Conservation (phyloP, 2,329 filamentous ascomycete species). For the Ceratocystis albifundus region DNA sequence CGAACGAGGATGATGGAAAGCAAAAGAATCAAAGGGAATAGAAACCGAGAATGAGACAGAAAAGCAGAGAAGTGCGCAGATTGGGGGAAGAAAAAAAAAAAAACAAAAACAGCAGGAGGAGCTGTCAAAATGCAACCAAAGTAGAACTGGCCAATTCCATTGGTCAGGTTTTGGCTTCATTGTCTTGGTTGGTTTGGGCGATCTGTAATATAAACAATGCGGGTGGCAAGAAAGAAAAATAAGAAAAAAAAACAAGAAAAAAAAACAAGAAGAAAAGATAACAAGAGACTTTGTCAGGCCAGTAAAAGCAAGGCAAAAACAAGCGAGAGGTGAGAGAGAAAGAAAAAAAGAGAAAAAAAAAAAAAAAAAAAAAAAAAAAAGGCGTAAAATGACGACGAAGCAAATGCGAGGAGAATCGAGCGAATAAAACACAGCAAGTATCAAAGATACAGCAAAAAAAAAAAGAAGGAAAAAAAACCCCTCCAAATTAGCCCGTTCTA, state of each 20-base stretch:
- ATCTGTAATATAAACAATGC: neutral
- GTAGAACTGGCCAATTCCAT: neutral
- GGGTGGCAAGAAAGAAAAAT: neutral
- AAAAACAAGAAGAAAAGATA: neutral
- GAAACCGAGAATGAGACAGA: neutral
- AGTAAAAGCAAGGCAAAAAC: neutral
- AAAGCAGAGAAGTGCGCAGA: neutral
- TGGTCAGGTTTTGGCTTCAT: neutral
- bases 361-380: no score
- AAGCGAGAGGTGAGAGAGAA: slow-evolving; percentile 4
- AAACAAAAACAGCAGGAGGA: neutral
- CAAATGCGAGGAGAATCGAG: neutral
- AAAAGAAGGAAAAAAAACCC: no score
- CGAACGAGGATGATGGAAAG: neutral
- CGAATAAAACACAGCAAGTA: neutral
- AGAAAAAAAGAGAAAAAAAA: no score
- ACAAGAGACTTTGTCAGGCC: neutral
- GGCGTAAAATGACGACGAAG: neutral
- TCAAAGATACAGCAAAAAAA: neutral
- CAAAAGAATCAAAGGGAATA: neutral
- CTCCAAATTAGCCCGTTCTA: neutral
- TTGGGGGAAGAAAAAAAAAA: neutral
- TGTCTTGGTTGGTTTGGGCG: slow-evolving; percentile 6
- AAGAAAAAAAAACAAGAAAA: slow-evolving; percentile 1
- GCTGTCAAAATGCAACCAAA: neutral